Base-by-base conservation (phyloP, 805 yeast genomes). In the Sugiyamaella smithiae region DNA sequence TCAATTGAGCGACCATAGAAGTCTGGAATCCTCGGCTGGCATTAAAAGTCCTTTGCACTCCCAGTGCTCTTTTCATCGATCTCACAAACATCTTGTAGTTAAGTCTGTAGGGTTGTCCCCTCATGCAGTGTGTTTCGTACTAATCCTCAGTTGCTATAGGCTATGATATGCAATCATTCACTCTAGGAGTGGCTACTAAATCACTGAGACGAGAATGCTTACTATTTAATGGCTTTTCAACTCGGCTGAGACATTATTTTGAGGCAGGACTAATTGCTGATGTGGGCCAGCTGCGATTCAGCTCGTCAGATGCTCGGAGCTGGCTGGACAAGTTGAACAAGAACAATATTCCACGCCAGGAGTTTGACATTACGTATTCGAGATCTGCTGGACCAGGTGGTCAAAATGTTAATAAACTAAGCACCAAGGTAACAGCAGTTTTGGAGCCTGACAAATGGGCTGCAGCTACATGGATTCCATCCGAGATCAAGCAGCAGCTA, bases 311-410 rank as follows among this genome's bases (percentile, higher is more conserved):
- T 16, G 37, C 37, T 5, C 67, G 69, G 51, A 43, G 54, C 28
- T 81, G 85, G 84, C 57, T 79, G 5, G 48, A 55, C 2, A 35
- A 45, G 0, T 65, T 73, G 48, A 53, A 58, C 1, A 57, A 60
- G 5, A 25, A 51, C 1, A 48, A 61, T 5, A 68, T 83, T 1
- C 87, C 86, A 0, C 61, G 67, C 11, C 54, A 63, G 14, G 56
- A 64, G 12, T 82, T 83, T 57, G 65, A 67, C 1, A 60, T 76
- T 1, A 54, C 71, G 3, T 83, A 67, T 59, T 70, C 80, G 46
- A 65, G 90, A 50, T 76, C 93, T 0, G 78, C 89, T 28, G 95
- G 95, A 0, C 88, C 95, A 0, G 95, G 96, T 1, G 96, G 96
- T 0, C 95, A 87, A 57, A 84, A 88, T 59, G 95, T 88, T 8